Base-by-base conservation (phyloP, 2,329 filamentous ascomycete genomes). In the Chrysosphaeria jannelii region DNA sequence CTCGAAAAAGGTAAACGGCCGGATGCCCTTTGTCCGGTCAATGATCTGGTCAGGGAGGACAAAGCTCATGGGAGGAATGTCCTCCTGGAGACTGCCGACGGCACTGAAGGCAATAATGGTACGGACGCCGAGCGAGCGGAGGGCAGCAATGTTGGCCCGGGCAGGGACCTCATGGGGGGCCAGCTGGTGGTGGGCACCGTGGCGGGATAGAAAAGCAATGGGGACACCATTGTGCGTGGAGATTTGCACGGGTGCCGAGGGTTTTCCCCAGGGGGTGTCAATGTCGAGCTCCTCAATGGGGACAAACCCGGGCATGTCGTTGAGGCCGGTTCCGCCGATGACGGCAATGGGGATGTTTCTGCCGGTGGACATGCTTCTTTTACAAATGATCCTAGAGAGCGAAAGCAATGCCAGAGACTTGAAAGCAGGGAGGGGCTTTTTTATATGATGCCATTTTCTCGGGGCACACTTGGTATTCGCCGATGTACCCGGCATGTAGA, bases 111-210 rank as follows among this genome's bases (percentile, higher is more conserved):
- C 78, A 40, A 97, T 74, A 42, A 93, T 62, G 41, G 65, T 72
- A 38, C 79, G 67, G 21, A 93, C 85, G 33, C 85, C 85, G 29
- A 97, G 55, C 36, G 62, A 66, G 33, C 85, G 68, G 31, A 97
- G 56, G n/a, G 85, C 85, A n/a, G 85, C 81, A 38, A 97, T 89
- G 52, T 93, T 97, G 46, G 85, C 85, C 31, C 75, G 75, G 33
- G 67, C 62, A 28, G 79, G 78, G n/a, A 97, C 72, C 47, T 97
- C 85, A 40, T 91, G 79, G 0, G 85, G 85, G 5, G 79, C 76
- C 34, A 72, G 57, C 45, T 91, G 61, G 51, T 97, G 85, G 57
- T 85, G 56, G 8, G 64, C 42, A 33, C 85, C 85, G 47, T 97
- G 85, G 21, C 85, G 76, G 31, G 79, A 76, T 34, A 97, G 62